Conservation (phyloP, 768 basidiomycete genomes). For the Trametes maxima region DNA sequence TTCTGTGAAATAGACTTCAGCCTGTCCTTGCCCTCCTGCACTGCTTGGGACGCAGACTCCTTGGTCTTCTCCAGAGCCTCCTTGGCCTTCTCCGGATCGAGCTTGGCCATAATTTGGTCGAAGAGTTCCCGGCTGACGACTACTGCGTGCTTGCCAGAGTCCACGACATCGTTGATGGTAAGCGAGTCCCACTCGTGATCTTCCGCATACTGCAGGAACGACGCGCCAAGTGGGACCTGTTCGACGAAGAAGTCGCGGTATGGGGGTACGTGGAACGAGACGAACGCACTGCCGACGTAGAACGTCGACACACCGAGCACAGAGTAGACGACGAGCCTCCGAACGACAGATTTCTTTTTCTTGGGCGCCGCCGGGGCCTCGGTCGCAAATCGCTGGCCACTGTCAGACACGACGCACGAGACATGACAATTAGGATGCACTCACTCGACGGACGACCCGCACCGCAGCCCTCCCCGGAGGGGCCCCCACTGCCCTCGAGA, state of each 20-base stretch:
- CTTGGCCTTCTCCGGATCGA: slow-evolving; percentile 32
- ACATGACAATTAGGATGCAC: slow-evolving; percentile 27
- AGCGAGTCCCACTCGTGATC: slow-evolving; percentile 76
- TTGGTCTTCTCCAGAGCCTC: slow-evolving; percentile 38
- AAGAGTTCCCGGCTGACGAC: slow-evolving; percentile 55
- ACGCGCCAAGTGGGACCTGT: slow-evolving; percentile 74
- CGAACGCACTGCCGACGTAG: slow-evolving; percentile 80
- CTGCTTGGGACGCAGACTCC: slow-evolving; percentile 40
- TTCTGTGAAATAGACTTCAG: slow-evolving; percentile 45
- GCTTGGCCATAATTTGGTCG: slow-evolving; percentile 31
- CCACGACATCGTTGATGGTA: slow-evolving; percentile 60
- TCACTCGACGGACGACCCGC: slow-evolving; percentile 62
- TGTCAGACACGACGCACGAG: slow-evolving; percentile 11
- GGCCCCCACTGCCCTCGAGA: slow-evolving; percentile 52
- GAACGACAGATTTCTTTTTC: slow-evolving; percentile 57
- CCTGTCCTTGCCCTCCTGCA: slow-evolving; percentile 48
- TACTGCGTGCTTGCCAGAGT: slow-evolving; percentile 52
- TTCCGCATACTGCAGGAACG: slow-evolving; percentile 82
- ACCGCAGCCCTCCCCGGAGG: slow-evolving; percentile 48
- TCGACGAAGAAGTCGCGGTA: slow-evolving; percentile 89
- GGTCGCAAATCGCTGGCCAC: slow-evolving; percentile 62
- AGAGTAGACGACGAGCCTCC: slow-evolving; percentile 67
- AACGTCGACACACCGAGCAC: slow-evolving; percentile 70
- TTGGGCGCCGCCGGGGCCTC: slow-evolving; percentile 49
- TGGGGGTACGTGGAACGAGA: slow-evolving; percentile 71